Conservation (phyloP, 1,284 basidiomycete genomes). For the Termitomyces sp. region DNA sequence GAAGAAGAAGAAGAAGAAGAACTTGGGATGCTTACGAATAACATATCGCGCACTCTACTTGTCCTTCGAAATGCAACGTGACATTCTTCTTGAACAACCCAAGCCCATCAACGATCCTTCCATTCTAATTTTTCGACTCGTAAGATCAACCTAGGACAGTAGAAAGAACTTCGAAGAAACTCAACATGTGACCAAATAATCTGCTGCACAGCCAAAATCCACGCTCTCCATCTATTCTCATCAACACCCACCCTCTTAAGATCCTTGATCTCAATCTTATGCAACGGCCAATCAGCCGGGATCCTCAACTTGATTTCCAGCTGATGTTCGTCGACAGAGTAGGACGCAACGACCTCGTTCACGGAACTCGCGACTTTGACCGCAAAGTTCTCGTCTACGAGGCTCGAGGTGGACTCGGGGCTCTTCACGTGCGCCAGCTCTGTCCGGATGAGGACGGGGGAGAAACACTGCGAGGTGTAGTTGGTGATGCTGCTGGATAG, state of each 20-base stretch:
- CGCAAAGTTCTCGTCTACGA: constrained; percentile 78
- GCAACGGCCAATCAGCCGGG: constrained; percentile 89
- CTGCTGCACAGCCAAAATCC: constrained; percentile 93
- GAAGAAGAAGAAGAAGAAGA: constrained; percentile 11
- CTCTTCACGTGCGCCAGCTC: constrained; percentile 79
- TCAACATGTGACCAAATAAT: constrained; percentile 86
- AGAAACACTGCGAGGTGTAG: constrained; percentile 87
- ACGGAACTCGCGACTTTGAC: constrained; percentile 70
- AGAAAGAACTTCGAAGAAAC: constrained; percentile 29
- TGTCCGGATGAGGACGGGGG: constrained; percentile 81
- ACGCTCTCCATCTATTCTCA: constrained; percentile 89
- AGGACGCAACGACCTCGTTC: constrained; percentile 77
- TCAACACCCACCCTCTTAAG: constrained; percentile 83
- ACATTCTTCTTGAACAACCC: constrained; percentile 94
- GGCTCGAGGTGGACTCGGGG: constrained; percentile 55
- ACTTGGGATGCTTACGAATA: constrained; percentile 91
- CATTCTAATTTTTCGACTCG: constrained; percentile 54
- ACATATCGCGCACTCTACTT: constrained; percentile 92
- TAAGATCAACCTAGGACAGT: not conserved
- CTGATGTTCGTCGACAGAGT: constrained; percentile 90
- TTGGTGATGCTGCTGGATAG: constrained; percentile 70
- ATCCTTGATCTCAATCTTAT: constrained; percentile 85
- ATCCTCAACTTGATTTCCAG: constrained; percentile 89
- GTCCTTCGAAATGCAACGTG: constrained; percentile 85
- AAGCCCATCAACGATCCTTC: constrained; percentile 88